These are phyloP conservation scores for Chamaenerion angustifolium DNA, from an alignment of 345 rosid species.

Conservation along the genomic window DNA sequence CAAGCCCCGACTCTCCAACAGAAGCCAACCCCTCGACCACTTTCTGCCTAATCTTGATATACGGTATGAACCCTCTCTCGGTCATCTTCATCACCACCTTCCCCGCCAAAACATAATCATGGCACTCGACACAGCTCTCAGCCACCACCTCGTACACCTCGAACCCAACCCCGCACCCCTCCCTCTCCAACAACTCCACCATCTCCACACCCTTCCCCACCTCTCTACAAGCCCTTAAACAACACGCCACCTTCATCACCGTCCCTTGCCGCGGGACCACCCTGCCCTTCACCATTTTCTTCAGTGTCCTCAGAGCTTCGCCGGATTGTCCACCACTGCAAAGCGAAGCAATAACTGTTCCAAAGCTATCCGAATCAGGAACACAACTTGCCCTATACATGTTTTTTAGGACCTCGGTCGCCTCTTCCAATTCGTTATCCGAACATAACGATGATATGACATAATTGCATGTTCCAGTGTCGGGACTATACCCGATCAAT, in stretches of 20 bases:
- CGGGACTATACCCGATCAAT: conserved; percentile 55
- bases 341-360: conserved; percentile 33
- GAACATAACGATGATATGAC: conserved; percentile 51
- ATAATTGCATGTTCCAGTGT: conserved; percentile 54
- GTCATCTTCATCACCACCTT: conserved; percentile 61
- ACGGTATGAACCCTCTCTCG: conserved; percentile 66
- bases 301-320: conserved; percentile 39
- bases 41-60: conserved; percentile 55
- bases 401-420: conserved; percentile 41
- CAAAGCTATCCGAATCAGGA: conserved; percentile 67
- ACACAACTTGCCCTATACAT: conserved; percentile 47
- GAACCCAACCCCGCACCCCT: conserved; percentile 40
- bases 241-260: conserved; percentile 39
- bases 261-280: conserved; percentile 52
- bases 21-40: conserved; percentile 46
- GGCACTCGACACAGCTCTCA: conserved; percentile 59
- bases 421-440: conserved; percentile 57
- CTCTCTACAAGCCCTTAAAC: conserved; percentile 54
- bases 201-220: conserved; percentile 48
- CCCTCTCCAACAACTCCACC: conserved; percentile 59
- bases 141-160: conserved; percentile 44
- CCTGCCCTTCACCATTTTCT: conserved; percentile 64
- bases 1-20: conserved; percentile 51
- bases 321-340: conserved; percentile 41
- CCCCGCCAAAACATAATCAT: conserved; percentile 57